These are phyloP conservation scores for Malus fusca DNA, from an alignment of 306 rosid species.

Conservation along the genomic window DNA sequence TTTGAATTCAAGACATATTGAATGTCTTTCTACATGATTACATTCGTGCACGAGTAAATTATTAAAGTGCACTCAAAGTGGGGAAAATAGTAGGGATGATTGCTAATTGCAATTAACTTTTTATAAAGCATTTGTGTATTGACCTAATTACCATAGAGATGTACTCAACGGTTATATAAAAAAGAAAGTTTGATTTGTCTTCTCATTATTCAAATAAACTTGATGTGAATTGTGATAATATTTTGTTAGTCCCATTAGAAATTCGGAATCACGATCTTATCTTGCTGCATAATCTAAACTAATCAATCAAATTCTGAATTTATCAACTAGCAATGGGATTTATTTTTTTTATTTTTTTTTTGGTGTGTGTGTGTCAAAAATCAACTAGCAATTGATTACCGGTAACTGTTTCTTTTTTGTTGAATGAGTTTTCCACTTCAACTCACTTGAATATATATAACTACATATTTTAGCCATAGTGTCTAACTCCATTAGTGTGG, in stretches of 20 bases:
- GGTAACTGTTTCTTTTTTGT: too few species aligned
- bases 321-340: too few species aligned
- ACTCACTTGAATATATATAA: not conserved
- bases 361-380: too few species aligned
- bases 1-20: not conserved
- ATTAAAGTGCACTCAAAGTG: constrained; percentile 8
- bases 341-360: too few species aligned
- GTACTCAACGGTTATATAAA: not conserved
- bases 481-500: not conserved
- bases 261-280: not conserved
- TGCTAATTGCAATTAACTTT: constrained; percentile 9
- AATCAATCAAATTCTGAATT: too few species aligned
- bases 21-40: constrained; percentile 21
- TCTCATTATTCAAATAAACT: not conserved
- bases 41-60: constrained; percentile 30
- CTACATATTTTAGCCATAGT: not conserved
- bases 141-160: not conserved
- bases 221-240: not conserved
- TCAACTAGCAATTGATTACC: too few species aligned
- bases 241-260: not conserved
- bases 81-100: not conserved
- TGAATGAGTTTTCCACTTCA: too few species aligned
- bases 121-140: not conserved
- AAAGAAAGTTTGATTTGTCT: not conserved
- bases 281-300: not conserved